phyloP scores from a whole-genome alignment of 768 basidiomycete species.

The Tulasnella sp. region DNA sequence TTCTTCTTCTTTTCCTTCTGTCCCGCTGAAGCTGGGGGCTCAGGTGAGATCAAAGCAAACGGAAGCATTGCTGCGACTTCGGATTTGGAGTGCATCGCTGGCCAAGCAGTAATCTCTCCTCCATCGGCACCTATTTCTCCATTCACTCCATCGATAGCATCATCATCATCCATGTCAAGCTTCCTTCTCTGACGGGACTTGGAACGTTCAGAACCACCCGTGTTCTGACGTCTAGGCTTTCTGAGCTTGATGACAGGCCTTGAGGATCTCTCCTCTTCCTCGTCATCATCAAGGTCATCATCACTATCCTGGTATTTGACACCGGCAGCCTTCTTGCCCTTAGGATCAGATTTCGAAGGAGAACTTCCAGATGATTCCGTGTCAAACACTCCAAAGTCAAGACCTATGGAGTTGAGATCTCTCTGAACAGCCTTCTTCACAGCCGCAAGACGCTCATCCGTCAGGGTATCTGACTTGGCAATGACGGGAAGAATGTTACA shows the following conservation, averaged over 20 bases:
- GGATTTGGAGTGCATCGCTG: constrained; percentile 39
- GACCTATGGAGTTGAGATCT: constrained; percentile 49
- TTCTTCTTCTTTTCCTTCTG: constrained; percentile 1
- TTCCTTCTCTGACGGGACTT: constrained; percentile 15
- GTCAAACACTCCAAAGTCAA: constrained; percentile 69
- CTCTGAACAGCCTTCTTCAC: constrained; percentile 61
- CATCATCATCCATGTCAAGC: constrained; percentile 16
- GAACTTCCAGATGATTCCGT: not conserved
- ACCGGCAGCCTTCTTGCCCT: constrained; percentile 5
- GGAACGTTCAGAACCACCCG: constrained; percentile 42
- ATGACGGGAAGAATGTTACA: constrained; percentile 74
- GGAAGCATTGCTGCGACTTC: constrained; percentile 51
- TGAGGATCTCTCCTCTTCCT: constrained; percentile 20
- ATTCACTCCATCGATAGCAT: constrained; percentile 24
- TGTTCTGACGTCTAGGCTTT: constrained; percentile 30
- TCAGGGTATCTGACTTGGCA: constrained; percentile 68
- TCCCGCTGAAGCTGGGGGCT: constrained; percentile 27
- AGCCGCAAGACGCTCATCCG: constrained; percentile 56
- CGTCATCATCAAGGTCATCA: constrained; percentile 17
- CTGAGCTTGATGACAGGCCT: constrained; percentile 70
- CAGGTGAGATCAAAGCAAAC: constrained; percentile 69
- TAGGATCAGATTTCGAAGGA: not conserved
- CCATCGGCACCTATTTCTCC: constrained; percentile 37
- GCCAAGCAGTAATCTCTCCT: constrained; percentile 28
- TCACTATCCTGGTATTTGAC: constrained; percentile 11